Conservation (phyloP, 2,329 filamentous ascomycete species). For the Pseudogymnoascus sp. region DNA sequence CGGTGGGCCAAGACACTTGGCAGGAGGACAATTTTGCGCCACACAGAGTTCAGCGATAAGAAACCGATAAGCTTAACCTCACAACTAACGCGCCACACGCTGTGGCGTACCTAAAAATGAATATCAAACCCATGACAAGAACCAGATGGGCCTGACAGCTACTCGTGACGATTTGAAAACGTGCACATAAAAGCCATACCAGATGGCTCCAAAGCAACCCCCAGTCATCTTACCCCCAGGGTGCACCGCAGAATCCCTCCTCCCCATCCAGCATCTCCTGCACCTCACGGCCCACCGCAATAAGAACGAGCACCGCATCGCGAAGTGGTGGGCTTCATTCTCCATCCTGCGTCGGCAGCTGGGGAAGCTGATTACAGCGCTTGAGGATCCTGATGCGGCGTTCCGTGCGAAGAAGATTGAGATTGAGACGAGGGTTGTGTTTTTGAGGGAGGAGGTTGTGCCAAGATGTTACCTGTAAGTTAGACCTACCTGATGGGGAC, state of each 20-base stretch:
- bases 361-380: slow-evolving; percentile 42
- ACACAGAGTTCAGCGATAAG: neutral
- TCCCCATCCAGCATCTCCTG: slow-evolving; percentile 49
- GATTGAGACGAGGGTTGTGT: slow-evolving; percentile 25
- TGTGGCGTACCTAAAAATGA: slow-evolving; percentile 6
- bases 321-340: slow-evolving; percentile 76
- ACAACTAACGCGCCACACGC: neutral
- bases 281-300: slow-evolving; percentile 74
- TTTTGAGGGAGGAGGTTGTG: slow-evolving; percentile 36
- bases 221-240: neutral
- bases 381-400: slow-evolving; percentile 32
- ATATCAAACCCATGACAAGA: slow-evolving; percentile 8
- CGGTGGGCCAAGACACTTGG: slow-evolving; percentile 1
- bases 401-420: slow-evolving; percentile 32
- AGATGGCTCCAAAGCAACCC: slow-evolving; percentile 6
- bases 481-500: neutral
- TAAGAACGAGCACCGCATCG: slow-evolving; percentile 79
- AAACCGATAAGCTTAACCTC: neutral
- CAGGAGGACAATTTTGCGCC: slow-evolving; percentile 1
- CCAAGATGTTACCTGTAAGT: slow-evolving; percentile 42
- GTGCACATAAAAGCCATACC: neutral
- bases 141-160: neutral
- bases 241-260: slow-evolving; percentile 24
- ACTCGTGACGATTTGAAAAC: neutral
- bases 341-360: slow-evolving; percentile 63